Base-by-base conservation (phyloP, 306 rosid species). In the Medicago arabica region DNA sequence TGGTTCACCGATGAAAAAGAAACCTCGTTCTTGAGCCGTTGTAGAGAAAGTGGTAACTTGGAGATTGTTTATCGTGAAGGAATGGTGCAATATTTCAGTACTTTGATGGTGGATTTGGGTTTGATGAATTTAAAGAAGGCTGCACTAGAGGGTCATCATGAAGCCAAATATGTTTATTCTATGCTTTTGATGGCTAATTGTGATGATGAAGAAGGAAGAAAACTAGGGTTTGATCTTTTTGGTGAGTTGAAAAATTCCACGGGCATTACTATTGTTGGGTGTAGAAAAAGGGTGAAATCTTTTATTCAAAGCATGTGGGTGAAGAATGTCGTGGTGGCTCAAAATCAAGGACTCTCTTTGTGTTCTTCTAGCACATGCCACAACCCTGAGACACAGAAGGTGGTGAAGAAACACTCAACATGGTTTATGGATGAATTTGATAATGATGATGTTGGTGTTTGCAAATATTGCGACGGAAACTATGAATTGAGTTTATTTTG, bases 51-150 rank as follows among this genome's bases (percentile, higher is more conserved):
- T 2, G 88, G 83, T 0, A 83, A 88, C n/a, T 6, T 59, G 1
- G 86, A 85, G 50, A 75, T 78, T 43, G 4, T 58, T 4, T 88
- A 78, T 17, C 81, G 85, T 4, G 81, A 76, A 18, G 92, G 88
- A 2, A 78, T 83, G 85, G 15, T 80, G 0, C 76, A 79, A 14
- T 88, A 77, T n/a, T 83, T 88, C 12, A 60, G 47, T 0, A 23
- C 5, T 23, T 10, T 0, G n/a, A 61, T 15, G 9, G n/a, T 51
- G 17, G 31, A 60, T 0, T 63, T 7, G 1, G 91, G 87, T 60
- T 43, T 85, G 2, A 49, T 63, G 7, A 64, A 41, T 17, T 50
- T 88, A 36, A 85, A 64, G 13, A 58, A 18, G 40, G 84, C 89
- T 0, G 74, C 83, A 0, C 4, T 81, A 8, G 66, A 81, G 28